A percentile compares a stretch with the other conserved stretches of the same genome.
Conservation (phyloP, 139 green algal species). For the Closterium sp. region DNA sequence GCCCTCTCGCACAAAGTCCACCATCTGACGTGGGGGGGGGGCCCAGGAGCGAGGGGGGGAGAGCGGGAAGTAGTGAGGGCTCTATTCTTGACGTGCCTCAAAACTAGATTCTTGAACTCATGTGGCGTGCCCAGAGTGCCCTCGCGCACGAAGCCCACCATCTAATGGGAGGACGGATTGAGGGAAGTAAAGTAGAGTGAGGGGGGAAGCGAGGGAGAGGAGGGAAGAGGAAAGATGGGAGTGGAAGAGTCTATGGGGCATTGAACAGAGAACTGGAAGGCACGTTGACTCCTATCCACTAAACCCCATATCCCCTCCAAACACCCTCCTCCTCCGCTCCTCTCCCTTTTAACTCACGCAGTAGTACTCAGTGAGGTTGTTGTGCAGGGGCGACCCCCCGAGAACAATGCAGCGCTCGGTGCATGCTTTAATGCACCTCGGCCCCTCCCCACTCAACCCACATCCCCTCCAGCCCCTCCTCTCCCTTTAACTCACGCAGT, state of each 20-base stretch:
- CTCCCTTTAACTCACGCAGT: slow-evolving; percentile 48
- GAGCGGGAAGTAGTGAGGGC: no score
- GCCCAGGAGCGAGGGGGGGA: no score
- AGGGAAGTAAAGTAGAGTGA: no score
- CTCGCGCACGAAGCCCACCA: slow-evolving; percentile 45
- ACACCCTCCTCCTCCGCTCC: slow-evolving; percentile 32
- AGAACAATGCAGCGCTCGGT: slow-evolving; percentile 68
- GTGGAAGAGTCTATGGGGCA: background rate
- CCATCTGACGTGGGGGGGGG: slow-evolving; percentile 27
- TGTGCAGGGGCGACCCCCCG: slow-evolving; percentile 77
- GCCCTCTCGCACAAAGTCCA: slow-evolving; percentile 41
- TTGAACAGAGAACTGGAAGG: slow-evolving; percentile 60
- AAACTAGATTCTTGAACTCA: no score
- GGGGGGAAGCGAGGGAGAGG: no score
- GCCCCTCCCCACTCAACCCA: no score
- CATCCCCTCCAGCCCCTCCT: slow-evolving; percentile 37
- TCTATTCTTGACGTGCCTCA: no score
- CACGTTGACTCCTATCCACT: background rate
- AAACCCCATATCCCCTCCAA: background rate
- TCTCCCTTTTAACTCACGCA: slow-evolving; percentile 47
- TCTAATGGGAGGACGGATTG: background rate
- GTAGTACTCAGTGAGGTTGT: slow-evolving; percentile 77
- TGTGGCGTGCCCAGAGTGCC: slow-evolving; percentile 23
- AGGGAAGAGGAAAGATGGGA: background rate
- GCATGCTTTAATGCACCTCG: slow-evolving; percentile 61